Evolutionary conservation across 208 protist species (phyloP).

Genomic region (Leptomonas pyrrhocoris): DNA sequence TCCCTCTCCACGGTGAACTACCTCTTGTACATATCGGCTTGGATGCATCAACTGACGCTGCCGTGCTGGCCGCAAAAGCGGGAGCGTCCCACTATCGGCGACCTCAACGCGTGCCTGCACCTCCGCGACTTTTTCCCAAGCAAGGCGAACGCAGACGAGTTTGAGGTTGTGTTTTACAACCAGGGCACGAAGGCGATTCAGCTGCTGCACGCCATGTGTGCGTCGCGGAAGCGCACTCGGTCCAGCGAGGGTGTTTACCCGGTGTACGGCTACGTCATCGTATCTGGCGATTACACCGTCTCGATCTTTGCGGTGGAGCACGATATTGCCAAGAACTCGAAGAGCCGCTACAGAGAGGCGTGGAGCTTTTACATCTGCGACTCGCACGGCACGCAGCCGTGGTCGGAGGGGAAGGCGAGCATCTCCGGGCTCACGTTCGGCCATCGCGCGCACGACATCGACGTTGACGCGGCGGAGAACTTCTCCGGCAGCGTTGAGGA

Average conservation of each 20-base stretch:
- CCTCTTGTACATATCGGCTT: conserved; percentile 87
- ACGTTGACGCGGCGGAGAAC: neutral
- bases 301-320: conserved; percentile 80
- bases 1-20: conserved; percentile 83
- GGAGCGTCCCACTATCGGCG: conserved; percentile 72
- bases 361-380: conserved; percentile 89
- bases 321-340: conserved; percentile 32
- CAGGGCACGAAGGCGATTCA: conserved; percentile 51
- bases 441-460: conserved; percentile 15
- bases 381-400: conserved; percentile 88
- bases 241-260: conserved; percentile 25
- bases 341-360: conserved; percentile 47
- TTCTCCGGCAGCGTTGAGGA: neutral
- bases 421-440: conserved; percentile 69
- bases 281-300: conserved; percentile 88
- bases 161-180: conserved; percentile 87
- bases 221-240: conserved; percentile 14
- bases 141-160: conserved; percentile 67
- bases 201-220: conserved; percentile 66
- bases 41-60: conserved; percentile 85
- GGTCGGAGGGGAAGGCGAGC: conserved; percentile 80
- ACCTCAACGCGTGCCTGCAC: conserved; percentile 78
- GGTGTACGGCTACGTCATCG: conserved; percentile 87
- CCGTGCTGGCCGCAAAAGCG: conserved; percentile 71
- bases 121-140: conserved; percentile 80